Conservation (phyloP, 306 rosid species). For the Fagus sylvatica region DNA sequence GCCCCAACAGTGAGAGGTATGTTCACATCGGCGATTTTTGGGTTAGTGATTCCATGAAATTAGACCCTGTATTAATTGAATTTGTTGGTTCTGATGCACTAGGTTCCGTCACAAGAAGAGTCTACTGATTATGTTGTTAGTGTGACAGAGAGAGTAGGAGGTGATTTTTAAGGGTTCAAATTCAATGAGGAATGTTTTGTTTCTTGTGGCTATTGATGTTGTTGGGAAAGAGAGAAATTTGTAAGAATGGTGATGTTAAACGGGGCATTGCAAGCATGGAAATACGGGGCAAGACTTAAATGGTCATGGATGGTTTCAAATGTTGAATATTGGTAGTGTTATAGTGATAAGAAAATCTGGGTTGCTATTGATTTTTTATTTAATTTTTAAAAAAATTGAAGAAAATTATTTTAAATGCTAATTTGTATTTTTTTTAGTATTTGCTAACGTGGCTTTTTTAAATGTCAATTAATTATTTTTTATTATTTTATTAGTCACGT, state of each 20-base stretch:
- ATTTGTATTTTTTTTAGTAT: no score
- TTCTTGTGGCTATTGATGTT: conserved; percentile 89
- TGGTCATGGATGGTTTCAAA: no score
- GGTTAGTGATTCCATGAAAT: conserved; percentile 46
- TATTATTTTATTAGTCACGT: no score
- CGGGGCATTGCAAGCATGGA: no score
- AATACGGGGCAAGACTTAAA: no score
- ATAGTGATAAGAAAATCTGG: no score
- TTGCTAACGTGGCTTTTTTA: no score
- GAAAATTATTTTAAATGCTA: no score
- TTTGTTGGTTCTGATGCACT: conserved; percentile 75
- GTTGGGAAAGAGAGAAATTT: conserved; percentile 88
- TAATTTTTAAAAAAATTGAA: no score
- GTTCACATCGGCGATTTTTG: conserved; percentile 90
- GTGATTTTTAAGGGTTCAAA: conserved; percentile 19
- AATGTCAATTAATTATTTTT: no score
- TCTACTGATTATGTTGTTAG: conserved; percentile 59
- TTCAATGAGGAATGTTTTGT: conserved; percentile 44
- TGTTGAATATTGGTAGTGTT: no score
- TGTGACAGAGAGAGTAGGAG: conserved; percentile 39
- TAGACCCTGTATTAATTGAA: conserved; percentile 34
- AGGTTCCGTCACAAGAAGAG: conserved; percentile 77
- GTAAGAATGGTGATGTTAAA: background rate
- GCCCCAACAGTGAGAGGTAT: conserved; percentile 46
- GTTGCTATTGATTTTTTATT: no score